Conservation (phyloP, 139 green algal genomes). For the Coelastrella sp. region DNA sequence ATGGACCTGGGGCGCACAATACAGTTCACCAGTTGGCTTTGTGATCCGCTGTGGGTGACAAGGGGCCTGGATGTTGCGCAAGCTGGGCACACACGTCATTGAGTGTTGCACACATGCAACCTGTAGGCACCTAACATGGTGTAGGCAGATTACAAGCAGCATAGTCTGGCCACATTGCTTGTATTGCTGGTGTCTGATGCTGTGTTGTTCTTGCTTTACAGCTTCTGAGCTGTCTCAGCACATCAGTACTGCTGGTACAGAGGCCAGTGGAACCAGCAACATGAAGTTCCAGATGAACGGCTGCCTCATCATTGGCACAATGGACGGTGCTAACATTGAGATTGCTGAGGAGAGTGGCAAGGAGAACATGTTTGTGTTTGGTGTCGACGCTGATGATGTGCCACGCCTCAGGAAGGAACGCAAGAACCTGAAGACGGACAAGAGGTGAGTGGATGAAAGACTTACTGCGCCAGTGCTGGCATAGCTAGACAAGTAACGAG, state of each 20-base stretch:
- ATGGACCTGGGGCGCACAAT: background rate
- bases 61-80: too few species aligned
- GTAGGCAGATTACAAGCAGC: too few species aligned
- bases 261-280: constrained; percentile 95
- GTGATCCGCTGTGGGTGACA: too few species aligned
- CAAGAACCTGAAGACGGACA: constrained; percentile 86
- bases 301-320: constrained; percentile 97
- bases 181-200: too few species aligned
- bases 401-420: constrained; percentile 77
- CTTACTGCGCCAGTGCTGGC: too few species aligned
- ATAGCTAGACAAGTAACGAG: too few species aligned
- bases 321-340: constrained; percentile 99
- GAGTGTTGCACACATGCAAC: too few species aligned
- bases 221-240: constrained; percentile 88
- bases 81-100: background rate
- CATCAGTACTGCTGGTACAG: constrained; percentile 93
- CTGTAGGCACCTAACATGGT: too few species aligned
- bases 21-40: background rate
- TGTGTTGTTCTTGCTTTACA: constrained; percentile 11
- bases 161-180: too few species aligned
- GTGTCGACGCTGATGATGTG: constrained; percentile 76
- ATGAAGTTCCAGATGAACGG: constrained; percentile 99
- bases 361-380: constrained; percentile 95
- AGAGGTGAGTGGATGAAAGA: constrained; percentile 49
- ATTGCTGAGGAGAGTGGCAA: constrained; percentile 91